Conservation (phyloP, 2,329 filamentous ascomycete species). For the Colletotrichum scovillei region DNA sequence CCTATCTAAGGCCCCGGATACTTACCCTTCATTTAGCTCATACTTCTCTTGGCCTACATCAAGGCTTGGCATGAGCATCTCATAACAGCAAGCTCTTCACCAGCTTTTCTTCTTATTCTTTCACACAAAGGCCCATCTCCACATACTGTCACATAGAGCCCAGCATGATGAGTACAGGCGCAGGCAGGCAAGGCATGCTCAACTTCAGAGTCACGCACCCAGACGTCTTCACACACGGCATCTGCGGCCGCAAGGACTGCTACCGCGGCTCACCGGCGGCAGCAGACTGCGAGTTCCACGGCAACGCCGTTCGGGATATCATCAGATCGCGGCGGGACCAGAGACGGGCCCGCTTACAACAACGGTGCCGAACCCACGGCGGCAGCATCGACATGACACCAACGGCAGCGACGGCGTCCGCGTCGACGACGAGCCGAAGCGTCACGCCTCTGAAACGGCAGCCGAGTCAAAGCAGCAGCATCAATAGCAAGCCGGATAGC, state of each 20-base stretch:
- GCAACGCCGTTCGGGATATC: slow-evolving; percentile 27
- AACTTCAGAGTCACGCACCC: slow-evolving; percentile 9
- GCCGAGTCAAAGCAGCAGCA: slow-evolving; percentile 24
- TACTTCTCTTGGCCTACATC: neutral
- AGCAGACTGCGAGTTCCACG: slow-evolving; percentile 23
- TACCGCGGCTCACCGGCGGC: slow-evolving; percentile 7
- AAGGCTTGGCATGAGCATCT: neutral
- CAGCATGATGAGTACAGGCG: slow-evolving; percentile 5
- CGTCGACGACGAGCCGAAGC: slow-evolving; percentile 11
- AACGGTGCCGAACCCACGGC: slow-evolving; percentile 22
- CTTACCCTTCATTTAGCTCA: slow-evolving; percentile 1
- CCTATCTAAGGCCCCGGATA: neutral
- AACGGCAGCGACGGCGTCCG: neutral
- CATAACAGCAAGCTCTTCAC: neutral
- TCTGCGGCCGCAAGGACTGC: slow-evolving; percentile 20
- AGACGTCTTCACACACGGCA: neutral
- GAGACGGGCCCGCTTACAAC: slow-evolving; percentile 25
- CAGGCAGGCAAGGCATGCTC: slow-evolving; percentile 11
- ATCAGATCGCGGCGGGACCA: slow-evolving; percentile 29
- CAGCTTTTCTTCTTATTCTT: neutral
- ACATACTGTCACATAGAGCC: neutral
- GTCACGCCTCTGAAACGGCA: slow-evolving; percentile 30
- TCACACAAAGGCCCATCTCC: neutral
- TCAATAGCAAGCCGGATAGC: slow-evolving; percentile 14
- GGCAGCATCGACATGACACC: no score